Evolutionary conservation across 331 rosid species (phyloP), one percentile per base, ranked within the genome.

Genomic region (Telfairia occidentalis): DNA sequence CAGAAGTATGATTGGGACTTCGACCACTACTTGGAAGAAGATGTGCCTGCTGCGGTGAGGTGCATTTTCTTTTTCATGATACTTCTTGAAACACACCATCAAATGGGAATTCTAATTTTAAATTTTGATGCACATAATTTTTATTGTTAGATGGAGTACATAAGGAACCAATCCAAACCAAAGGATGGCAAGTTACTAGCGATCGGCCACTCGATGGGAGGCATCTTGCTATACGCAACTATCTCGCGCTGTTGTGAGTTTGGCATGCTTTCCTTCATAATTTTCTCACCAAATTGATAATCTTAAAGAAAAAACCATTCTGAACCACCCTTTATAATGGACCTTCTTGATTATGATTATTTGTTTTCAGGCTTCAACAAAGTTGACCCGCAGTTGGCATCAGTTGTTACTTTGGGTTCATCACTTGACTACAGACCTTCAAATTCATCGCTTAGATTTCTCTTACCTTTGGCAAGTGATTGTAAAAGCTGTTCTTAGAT

Each of bases 171-270:
- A 9, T 82, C 92, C 82, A 82, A 87, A 77, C 97, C 97, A 55
- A 84, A 67, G 63, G 96, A 91, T 81, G 96, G 96, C 21, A 91
- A 87, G 81, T 80, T 94, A 80, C 86, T 85, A 16, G 96, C 96
- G 3, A 80, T 94, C 72, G 98, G 97, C 78, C 98, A 91, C 85
- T 94, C 98, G 24, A 91, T 94, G 98, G 98, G 98, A 9, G 96
- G 98, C 72, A 94, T 91, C 75, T 84, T 94, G 87, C 86, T 94
- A 55, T 94, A 94, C 81, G 92, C 96, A 23, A 86, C 55, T 86
- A 89, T 94, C 81, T 87, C 97, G 15, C 83, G 82, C 12, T 79
- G 79, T 80, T 38, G 96, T 91, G 84, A 87, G 97, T 88, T 78
- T 28, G 72, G 24, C 49, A 53, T 72, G 55, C 54, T 10, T 42